Conservation (phyloP, 257 asterid species). For the Solanum raphanifolium region DNA sequence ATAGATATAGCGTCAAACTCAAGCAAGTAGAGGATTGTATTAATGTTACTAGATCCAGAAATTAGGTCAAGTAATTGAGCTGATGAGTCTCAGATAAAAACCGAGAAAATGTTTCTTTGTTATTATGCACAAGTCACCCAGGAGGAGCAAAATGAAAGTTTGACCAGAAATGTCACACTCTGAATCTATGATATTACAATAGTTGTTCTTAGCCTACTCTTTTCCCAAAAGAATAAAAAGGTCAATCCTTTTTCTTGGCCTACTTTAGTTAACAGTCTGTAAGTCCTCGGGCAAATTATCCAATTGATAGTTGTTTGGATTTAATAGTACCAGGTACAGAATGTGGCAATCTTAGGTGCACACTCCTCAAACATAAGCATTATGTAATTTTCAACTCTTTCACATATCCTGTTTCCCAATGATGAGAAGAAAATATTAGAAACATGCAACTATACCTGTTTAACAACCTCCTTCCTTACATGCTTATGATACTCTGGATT, state of each 20-base stretch:
- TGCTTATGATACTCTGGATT: slow-evolving; percentile 72
- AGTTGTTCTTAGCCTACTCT: background rate
- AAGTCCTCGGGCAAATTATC: background rate
- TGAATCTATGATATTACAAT: background rate
- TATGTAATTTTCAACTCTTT: background rate
- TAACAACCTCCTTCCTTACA: slow-evolving; percentile 66
- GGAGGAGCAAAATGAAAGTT: background rate
- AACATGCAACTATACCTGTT: slow-evolving; percentile 46
- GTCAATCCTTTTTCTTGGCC: background rate
- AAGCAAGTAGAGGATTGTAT: background rate
- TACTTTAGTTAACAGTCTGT: background rate
- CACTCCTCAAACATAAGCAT: background rate
- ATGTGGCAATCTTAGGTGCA: background rate
- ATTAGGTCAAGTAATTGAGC: background rate
- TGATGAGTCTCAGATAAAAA: background rate
- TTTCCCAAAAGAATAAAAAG: background rate
- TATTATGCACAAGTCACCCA: background rate
- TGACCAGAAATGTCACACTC: background rate
- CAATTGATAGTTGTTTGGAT: background rate
- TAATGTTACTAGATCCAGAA: background rate
- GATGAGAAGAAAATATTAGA: background rate
- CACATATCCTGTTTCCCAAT: background rate
- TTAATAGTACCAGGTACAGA: background rate
- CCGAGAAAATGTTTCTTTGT: background rate
- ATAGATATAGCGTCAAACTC: background rate